phyloP scores from a whole-genome alignment of 2,329 filamentous ascomycete genomes.

The Esteya vermicola region DNA sequence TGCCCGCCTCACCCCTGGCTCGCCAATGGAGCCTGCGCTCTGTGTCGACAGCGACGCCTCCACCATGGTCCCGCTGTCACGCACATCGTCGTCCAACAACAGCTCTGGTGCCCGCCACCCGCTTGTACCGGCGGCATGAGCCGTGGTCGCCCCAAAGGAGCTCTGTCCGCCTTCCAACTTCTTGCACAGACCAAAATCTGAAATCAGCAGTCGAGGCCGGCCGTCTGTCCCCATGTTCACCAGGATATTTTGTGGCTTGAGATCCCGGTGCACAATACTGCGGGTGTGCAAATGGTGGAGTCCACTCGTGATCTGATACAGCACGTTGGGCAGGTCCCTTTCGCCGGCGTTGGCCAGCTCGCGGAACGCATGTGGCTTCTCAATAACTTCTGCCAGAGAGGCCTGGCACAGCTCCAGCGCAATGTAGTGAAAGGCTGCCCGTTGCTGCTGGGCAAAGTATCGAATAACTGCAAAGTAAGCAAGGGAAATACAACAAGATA shows the following conservation, averaged over 20 bases:
- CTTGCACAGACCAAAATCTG: constrained; percentile 95
- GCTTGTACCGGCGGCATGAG: constrained; percentile 81
- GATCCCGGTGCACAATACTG: constrained; percentile 89
- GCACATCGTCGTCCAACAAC: constrained; percentile 62
- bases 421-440: constrained; percentile 87
- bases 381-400: constrained; percentile 81
- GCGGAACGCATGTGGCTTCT: constrained; percentile 53
- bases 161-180: constrained; percentile 90
- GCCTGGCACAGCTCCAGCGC: constrained; percentile 88
- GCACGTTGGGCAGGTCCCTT: constrained; percentile 60
- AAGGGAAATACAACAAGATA: neutral
- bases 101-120: constrained; percentile 96
- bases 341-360: constrained; percentile 60
- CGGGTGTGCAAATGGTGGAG: constrained; percentile 80
- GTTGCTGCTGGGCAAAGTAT: constrained; percentile 85
- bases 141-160: constrained; percentile 87
- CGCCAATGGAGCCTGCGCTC: constrained; percentile 28
- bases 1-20: constrained; percentile 50
- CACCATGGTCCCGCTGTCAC: constrained; percentile 27
- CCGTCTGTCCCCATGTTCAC: constrained; percentile 60
- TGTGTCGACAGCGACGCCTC: constrained; percentile 36
- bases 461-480: constrained; percentile 55
- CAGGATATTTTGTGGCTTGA: constrained; percentile 96
- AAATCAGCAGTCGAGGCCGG: constrained; percentile 76
- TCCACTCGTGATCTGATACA: constrained; percentile 83